Percentiles rank a stretch among this genome's conserved stretches.
Evolutionary conservation across 1,284 basidiomycete species (phyloP).

Genomic region (Acaromyces ingoldii): DNA sequence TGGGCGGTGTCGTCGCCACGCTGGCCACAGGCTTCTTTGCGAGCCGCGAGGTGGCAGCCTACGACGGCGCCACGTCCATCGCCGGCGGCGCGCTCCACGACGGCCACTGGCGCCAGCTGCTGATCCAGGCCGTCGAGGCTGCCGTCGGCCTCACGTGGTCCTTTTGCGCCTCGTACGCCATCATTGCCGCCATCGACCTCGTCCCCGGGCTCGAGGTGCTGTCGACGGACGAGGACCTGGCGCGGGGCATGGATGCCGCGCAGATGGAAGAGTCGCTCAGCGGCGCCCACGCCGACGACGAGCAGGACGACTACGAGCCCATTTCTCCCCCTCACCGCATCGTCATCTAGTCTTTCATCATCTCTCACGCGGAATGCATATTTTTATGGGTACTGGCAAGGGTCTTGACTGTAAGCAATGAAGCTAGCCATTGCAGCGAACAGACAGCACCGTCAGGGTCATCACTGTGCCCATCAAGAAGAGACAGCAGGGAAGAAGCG

Average conservation of each 20-base stretch:
- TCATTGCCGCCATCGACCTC: conserved; percentile 87
- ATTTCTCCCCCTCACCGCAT: background rate
- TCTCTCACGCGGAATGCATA: too few species aligned
- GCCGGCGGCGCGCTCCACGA: conserved; percentile 60
- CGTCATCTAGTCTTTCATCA: too few species aligned
- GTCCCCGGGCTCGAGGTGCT: conserved; percentile 62
- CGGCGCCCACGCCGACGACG: conserved; percentile 1
- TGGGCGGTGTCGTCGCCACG: conserved; percentile 85
- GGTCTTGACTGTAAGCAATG: too few species aligned
- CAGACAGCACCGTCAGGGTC: too few species aligned
- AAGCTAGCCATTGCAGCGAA: too few species aligned
- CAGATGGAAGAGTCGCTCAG: conserved; percentile 2
- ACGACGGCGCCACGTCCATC: conserved; percentile 72
- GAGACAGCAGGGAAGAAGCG: too few species aligned
- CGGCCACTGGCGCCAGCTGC: conserved; percentile 68
- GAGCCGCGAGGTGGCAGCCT: conserved; percentile 72
- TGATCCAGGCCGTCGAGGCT: conserved; percentile 60
- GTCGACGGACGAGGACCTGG: background rate
- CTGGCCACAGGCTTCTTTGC: conserved; percentile 81
- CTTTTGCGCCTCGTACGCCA: conserved; percentile 57
- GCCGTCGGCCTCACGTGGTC: conserved; percentile 69
- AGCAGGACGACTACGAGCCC: background rate
- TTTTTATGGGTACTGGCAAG: too few species aligned
- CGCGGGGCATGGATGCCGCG: background rate
- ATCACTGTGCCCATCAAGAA: too few species aligned